Percentiles rank a stretch among this genome's conserved stretches.
Conservation (phyloP, 176 grass and related monocot genomes). For the Guadua angustifolia region DNA sequence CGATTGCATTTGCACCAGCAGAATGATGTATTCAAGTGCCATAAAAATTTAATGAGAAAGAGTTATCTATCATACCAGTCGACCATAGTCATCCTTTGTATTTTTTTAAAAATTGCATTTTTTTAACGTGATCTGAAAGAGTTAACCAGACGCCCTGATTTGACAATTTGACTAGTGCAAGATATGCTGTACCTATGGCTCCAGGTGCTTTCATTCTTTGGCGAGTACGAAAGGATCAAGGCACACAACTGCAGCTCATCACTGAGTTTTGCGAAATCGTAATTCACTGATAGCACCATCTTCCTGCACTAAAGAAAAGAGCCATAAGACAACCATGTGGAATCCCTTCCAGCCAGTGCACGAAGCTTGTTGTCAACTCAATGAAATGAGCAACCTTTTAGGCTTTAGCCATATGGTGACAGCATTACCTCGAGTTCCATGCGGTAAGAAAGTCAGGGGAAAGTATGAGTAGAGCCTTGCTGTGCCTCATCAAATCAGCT, state of each 20-base stretch:
- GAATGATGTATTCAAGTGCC: not conserved
- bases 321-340: not conserved
- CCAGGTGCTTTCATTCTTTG: conserved; percentile 70
- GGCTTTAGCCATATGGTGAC: not conserved
- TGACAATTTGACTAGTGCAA: not conserved
- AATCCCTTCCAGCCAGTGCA: not conserved
- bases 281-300: conserved; percentile 49
- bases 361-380: not conserved
- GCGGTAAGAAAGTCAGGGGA: conserved; percentile 66
- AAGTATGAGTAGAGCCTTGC: conserved; percentile 74
- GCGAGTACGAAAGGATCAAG: conserved; percentile 66
- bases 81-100: not conserved
- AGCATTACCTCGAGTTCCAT: conserved; percentile 78
- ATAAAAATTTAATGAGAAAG: not conserved
- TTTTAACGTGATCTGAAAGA: not conserved
- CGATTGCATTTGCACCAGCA: not conserved
- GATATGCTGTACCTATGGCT: conserved; percentile 57
- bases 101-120: too few relatives aligned
- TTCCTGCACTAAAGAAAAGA: conserved; percentile 55
- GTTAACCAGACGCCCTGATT: not conserved
- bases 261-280: conserved; percentile 46
- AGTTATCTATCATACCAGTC: not conserved
- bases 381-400: not conserved
- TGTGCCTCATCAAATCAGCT: conserved; percentile 59
- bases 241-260: conserved; percentile 68